phyloP scores from a whole-genome alignment of 805 yeast genomes.

The Saccharomycopsis capsularis region DNA sequence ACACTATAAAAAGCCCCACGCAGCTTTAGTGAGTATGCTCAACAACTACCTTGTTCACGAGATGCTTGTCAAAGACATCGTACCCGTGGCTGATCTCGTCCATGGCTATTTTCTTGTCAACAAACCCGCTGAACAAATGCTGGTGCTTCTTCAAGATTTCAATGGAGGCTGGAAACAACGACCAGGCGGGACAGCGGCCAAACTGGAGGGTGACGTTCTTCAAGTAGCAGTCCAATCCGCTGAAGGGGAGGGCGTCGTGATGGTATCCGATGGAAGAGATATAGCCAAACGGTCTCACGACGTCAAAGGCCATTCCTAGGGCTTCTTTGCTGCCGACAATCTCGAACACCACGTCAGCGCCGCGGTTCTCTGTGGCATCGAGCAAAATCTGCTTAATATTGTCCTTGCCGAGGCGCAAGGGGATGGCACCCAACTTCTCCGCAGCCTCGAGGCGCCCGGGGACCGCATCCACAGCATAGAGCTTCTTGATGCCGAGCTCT shows the following conservation, averaged over 20 bases:
- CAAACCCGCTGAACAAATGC: constrained; percentile 41
- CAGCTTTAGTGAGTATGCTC: constrained; percentile 12
- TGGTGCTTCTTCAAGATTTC: constrained; percentile 40
- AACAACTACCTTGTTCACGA: constrained; percentile 50
- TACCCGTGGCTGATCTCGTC: constrained; percentile 42
- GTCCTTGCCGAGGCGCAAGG: constrained; percentile 40
- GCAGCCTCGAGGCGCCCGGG: constrained; percentile 41
- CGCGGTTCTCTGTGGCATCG: constrained; percentile 38
- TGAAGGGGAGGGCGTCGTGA: constrained; percentile 49
- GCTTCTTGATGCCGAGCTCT: constrained; percentile 36
- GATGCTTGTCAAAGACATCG: constrained; percentile 44
- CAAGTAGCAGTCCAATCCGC: constrained; percentile 50
- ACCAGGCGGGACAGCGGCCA: constrained; percentile 58
- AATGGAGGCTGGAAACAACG: constrained; percentile 47
- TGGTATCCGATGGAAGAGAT: constrained; percentile 56
- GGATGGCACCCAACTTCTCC: constrained; percentile 41
- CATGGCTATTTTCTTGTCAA: constrained; percentile 41
- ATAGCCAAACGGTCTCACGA: constrained; percentile 51
- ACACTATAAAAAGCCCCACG: too few species aligned
- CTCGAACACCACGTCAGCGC: constrained; percentile 56
- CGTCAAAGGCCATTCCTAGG: constrained; percentile 42
- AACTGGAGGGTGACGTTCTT: constrained; percentile 52
- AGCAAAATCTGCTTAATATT: constrained; percentile 29
- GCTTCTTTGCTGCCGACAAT: constrained; percentile 53
- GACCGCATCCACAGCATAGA: constrained; percentile 46